phyloP scores from a whole-genome alignment of 345 rosid genomes.

The Abelmoschus esculentus region DNA sequence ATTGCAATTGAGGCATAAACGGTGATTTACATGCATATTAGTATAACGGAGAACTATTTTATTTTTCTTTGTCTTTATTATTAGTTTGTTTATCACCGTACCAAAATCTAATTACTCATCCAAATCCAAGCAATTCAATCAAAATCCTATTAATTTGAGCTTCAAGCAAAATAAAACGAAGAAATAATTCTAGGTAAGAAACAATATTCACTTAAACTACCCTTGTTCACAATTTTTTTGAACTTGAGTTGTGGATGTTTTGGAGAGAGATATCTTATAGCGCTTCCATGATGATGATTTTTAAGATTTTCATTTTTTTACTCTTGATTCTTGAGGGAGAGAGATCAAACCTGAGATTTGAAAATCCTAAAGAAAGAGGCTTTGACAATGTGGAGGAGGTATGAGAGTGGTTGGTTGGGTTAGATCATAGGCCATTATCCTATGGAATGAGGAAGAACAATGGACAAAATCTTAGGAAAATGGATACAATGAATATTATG shows the following conservation, averaged over 20 bases:
- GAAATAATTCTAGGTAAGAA: neutral
- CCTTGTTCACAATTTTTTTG: neutral
- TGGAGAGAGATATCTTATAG: neutral
- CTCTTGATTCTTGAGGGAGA: neutral
- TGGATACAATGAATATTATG: too few relatives aligned
- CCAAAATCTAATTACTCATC: too few relatives aligned
- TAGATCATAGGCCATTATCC: too few relatives aligned
- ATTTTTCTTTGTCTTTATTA: neutral
- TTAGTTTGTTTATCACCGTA: neutral
- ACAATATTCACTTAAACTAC: neutral
- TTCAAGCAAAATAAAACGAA: neutral
- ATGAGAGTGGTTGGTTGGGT: too few relatives aligned
- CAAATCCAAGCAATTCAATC: too few relatives aligned
- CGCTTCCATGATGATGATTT: neutral
- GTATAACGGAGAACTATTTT: too few relatives aligned
- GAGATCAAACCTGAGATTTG: neutral
- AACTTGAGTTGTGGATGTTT: neutral
- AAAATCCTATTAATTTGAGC: neutral
- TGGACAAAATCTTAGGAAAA: too few relatives aligned
- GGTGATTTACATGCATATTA: neutral
- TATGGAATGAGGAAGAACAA: too few relatives aligned
- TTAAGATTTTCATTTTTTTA: neutral
- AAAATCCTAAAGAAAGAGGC: neutral
- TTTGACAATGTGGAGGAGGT: neutral
- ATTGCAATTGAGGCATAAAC: neutral